Base-by-base conservation (phyloP, 139 green algal genomes). In the Pseudopediastrum boryanum region DNA sequence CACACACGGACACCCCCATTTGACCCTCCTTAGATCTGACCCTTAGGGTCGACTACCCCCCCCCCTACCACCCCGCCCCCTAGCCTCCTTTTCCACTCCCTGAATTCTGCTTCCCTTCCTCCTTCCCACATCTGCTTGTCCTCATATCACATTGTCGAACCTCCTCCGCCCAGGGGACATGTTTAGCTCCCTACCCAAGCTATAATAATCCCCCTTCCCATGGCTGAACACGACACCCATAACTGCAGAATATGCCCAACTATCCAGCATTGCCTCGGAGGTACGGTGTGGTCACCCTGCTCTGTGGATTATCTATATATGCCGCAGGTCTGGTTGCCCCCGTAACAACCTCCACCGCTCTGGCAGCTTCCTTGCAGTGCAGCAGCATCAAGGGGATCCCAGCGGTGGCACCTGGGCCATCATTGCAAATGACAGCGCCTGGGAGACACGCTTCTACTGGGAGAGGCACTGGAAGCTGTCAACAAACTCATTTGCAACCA, bases 391-490 rank as follows among this genome's bases (percentile, higher is more conserved):
- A 21, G 48, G 19, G 21, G 48, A 16, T 58, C 19, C 48, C 48
- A n/a, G 48, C 21, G 48, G 48, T 58, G 12, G 62, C 35, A 23
- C 16, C 35, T 48, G 31, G 62, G 29, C 31, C 31, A 23, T 50
- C 33, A 23, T 48, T 35, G 31, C 62, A 7, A 13, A 6, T 38
- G 62, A 43, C 46, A 38, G 46, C 19, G 62, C 27, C 31, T 48
- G 35, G 33, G 8, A 23, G 1, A 43, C 62, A 27, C 31, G 46
- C 62, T 48, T 70, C 16, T 19, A 70, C 62, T 70, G 62, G 35
- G 62, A 50, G 31, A 43, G 69, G 23, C 69, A 76, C 16, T 65
- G 46, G 46, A 76, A 76, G 48, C 69, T 76, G 69, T 76, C 69
- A 33, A 46, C 69, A 65, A 48, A 76, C 9, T 65, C 69, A 4